These are phyloP conservation scores for Stevia rebaudiana DNA, from an alignment of 140 eudicot genomes.

Conservation along the genomic window DNA sequence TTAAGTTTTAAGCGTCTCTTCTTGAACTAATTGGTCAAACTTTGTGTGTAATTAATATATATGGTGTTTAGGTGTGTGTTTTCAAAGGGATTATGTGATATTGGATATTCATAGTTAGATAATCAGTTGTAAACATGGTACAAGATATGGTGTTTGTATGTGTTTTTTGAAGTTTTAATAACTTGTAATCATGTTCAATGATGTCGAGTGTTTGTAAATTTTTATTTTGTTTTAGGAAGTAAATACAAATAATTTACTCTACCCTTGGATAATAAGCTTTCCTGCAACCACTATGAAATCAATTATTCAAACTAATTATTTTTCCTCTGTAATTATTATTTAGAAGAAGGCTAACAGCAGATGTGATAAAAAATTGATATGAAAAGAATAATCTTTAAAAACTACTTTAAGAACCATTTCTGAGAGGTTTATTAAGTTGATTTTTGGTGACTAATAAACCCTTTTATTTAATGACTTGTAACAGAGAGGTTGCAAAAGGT, in stretches of 20 bases:
- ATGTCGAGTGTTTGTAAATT: not conserved
- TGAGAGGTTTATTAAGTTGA: not conserved
- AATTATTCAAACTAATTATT: not conserved
- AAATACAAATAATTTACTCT: too few relatives aligned
- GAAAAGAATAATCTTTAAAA: not conserved
- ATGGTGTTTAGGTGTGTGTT: constrained; percentile 4
- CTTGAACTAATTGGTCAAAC: not conserved
- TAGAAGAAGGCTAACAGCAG: not conserved
- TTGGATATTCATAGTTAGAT: not conserved
- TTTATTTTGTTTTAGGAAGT: too few relatives aligned
- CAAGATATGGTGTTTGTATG: constrained; percentile 14
- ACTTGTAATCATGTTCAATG: not conserved
- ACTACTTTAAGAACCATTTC: not conserved
- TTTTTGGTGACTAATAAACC: constrained; percentile 8
- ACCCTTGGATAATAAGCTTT: too few relatives aligned
- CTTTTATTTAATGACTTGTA: constrained; percentile 12
- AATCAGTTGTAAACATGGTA: not conserved
- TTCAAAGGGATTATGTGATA: not conserved
- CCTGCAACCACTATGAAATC: too few relatives aligned
- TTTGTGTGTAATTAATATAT: not conserved
- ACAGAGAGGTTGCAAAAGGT: constrained; percentile 93
- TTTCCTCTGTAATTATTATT: not conserved
- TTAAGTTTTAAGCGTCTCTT: not conserved
- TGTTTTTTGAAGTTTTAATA: not conserved
- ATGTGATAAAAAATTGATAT: not conserved